Percentiles rank a stretch among this genome's conserved stretches.
Evolutionary conservation across 2,329 filamentous ascomycete species (phyloP).

Genomic region (Hysterium pulicare): DNA sequence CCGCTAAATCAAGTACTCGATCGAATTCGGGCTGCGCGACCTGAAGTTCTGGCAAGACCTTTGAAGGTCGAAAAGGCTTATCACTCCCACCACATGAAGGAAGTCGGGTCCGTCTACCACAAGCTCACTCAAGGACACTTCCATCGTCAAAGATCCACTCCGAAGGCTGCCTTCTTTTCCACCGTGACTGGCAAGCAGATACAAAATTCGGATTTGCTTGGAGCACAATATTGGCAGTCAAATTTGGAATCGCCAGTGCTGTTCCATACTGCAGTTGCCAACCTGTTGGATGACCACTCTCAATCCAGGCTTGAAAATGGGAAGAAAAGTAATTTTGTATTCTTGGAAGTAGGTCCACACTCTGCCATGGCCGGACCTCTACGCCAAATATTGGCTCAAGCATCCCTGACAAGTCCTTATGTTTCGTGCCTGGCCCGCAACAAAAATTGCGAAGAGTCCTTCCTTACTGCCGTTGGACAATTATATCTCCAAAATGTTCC

Average conservation of each 20-base stretch:
- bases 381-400: constrained; percentile 18
- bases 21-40: constrained; percentile 2
- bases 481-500: constrained; percentile 7
- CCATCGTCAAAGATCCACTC: not conserved
- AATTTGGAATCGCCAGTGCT: constrained; percentile 9
- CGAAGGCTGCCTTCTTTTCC: constrained; percentile 7
- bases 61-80: constrained; percentile 26
- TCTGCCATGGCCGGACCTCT: constrained; percentile 29
- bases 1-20: constrained; percentile 6
- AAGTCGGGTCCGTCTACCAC: constrained; percentile 14
- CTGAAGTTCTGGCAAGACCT: constrained; percentile 2
- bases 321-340: constrained; percentile 4
- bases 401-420: constrained; percentile 14
- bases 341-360: constrained; percentile 39
- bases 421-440: constrained; percentile 13
- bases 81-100: constrained; percentile 26
- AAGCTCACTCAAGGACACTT: constrained; percentile 2
- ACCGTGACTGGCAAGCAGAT: constrained; percentile 4
- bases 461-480: constrained; percentile 3
- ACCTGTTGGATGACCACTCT: not conserved
- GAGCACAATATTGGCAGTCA: constrained; percentile 5
- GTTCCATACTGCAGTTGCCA: not conserved
- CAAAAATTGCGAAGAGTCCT: constrained; percentile 4
- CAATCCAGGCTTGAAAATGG: constrained; percentile 2
- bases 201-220: not conserved